Conservation (phyloP, 768 basidiomycete genomes). For the Trametes sanguinea region DNA sequence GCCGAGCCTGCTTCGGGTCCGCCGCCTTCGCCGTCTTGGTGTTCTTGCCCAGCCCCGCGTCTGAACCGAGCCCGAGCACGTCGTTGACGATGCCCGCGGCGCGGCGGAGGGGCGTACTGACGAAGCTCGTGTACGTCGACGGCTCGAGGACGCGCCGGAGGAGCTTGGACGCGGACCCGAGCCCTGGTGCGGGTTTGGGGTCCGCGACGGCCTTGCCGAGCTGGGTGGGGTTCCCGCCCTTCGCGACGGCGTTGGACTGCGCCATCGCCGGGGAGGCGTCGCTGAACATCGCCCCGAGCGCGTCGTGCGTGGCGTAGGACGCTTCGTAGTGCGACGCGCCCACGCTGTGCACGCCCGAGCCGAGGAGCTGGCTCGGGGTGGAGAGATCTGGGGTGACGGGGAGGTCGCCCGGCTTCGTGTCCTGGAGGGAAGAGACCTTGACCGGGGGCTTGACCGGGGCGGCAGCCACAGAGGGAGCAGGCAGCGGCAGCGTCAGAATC, state of each 20-base stretch:
- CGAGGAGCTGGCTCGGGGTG: neutral
- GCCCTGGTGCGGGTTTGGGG: too few species aligned
- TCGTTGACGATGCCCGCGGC: neutral
- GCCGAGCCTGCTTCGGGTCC: neutral
- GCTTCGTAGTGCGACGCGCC: constrained; percentile 8
- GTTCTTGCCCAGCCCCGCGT: neutral
- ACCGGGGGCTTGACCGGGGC: neutral
- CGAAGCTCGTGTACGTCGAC: neutral
- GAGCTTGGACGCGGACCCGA: neutral
- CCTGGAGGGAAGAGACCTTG: neutral
- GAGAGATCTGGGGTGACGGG: constrained; percentile 2
- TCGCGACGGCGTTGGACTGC: neutral
- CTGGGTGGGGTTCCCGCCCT: neutral
- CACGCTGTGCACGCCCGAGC: neutral
- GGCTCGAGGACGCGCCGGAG: constrained; percentile 16
- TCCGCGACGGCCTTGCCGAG: neutral
- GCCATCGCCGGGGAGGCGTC: neutral
- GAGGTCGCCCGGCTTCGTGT: neutral
- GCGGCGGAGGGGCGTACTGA: neutral
- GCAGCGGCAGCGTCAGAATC: neutral
- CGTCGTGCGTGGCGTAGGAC: constrained; percentile 1
- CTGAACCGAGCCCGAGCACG: neutral
- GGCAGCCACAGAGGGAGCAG: neutral
- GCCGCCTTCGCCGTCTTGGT: neutral
- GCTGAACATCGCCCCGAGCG: neutral